Conservation (phyloP, 257 asterid species). For the Capsicum chinense region DNA sequence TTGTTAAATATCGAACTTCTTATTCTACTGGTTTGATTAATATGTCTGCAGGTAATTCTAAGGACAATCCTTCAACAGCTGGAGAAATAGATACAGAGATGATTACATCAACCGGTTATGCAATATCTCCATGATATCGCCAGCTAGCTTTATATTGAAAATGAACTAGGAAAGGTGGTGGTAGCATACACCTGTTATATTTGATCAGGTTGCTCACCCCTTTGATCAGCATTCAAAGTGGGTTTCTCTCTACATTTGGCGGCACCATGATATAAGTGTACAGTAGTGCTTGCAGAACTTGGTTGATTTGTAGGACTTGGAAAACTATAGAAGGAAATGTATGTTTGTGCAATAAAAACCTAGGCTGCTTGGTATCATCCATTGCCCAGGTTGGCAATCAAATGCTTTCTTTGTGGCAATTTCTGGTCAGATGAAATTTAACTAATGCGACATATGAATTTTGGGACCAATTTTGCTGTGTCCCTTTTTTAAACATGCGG, state of each 20-base stretch:
- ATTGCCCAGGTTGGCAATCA: conserved; percentile 89
- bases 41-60: conserved; percentile 46
- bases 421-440: conserved; percentile 37
- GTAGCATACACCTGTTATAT: conserved; percentile 70
- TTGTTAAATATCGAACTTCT: neutral
- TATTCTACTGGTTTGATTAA: conserved; percentile 27
- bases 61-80: conserved; percentile 42
- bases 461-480: neutral
- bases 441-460: neutral
- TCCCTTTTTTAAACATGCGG: neutral
- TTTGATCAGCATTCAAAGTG: conserved; percentile 36
- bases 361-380: conserved; percentile 48
- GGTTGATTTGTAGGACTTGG: conserved; percentile 41
- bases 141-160: conserved; percentile 25
- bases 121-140: conserved; percentile 58
- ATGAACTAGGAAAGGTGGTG: conserved; percentile 35
- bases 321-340: conserved; percentile 26
- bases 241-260: conserved; percentile 37
- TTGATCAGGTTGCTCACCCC: conserved; percentile 73
- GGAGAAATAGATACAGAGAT: conserved; percentile 61
- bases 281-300: conserved; percentile 46
- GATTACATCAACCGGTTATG: conserved; percentile 56
- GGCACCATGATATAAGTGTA: conserved; percentile 57
- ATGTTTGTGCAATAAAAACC: conserved; percentile 42
- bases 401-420: conserved; percentile 87